Base-by-base conservation (phyloP, 179 eudicot species). In the Gypsophila paniculata region DNA sequence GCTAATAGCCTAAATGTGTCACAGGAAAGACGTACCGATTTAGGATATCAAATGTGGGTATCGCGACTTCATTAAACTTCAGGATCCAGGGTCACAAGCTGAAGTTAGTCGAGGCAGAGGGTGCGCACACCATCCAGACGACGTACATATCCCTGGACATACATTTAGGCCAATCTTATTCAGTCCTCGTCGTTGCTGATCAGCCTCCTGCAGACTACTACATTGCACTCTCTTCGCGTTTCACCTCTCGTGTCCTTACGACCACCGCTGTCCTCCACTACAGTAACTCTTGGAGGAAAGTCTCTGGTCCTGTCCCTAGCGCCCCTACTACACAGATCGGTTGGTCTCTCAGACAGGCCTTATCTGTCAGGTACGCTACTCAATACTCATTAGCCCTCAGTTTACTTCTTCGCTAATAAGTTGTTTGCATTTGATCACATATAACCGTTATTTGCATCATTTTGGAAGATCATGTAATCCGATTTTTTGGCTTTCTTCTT, bases 121-220 rank as follows among this genome's bases (percentile, higher is more conserved):
- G 96, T 39, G 84, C 87, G 6, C 96, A 90, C 77, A 82, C 96
- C 0, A 52, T 90, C 29, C 96, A 89, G 57, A 78, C 75, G 57
- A 80, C 78, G 8, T 90, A 90, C 70, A 25, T 78, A 44, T 82
- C 97, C n/a, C 81, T 94, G 2, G 99, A 94, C 72, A 70, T 94
- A 75, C 99, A 94, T 82, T 69, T 92, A 29, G 99, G 99, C 19
- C 99, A 94, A 61, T 88, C 99, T 12, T 84, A 82, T 70, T 88
- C 99, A 0, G 94, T 94, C 44, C 77, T 94, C 61, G 93, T 94
- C 70, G 86, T 86, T 4, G 92, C 93, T 38, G 83, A 94, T 78
- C 97, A 94, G 14, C 71, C 89, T n/a, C 79, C 90, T 48, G 83
- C 74, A 59, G 99, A 91, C 71, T 94, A 94, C 71, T 92, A 94